Conservation (phyloP, 2,329 filamentous ascomycete genomes). For the Aspergillus awamori region DNA sequence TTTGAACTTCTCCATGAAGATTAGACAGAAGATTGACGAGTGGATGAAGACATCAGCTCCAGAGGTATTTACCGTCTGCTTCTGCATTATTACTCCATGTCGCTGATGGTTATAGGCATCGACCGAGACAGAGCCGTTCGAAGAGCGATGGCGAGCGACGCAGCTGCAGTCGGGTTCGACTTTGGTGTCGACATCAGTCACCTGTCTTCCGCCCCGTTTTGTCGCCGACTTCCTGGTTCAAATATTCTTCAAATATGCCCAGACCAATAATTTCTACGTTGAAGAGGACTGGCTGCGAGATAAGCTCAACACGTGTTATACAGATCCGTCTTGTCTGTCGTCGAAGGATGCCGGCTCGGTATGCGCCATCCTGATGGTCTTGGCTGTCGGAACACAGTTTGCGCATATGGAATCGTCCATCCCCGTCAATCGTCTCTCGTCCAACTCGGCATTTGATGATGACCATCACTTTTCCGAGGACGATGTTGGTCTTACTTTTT, state of each 20-base stretch:
- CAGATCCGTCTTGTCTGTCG: slow-evolving; percentile 36
- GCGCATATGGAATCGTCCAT: slow-evolving; percentile 46
- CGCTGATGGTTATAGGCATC: slow-evolving; percentile 32
- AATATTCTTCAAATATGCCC: slow-evolving; percentile 49
- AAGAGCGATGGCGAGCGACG: slow-evolving; percentile 47
- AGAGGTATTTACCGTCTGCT: slow-evolving; percentile 30
- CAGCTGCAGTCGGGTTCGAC: slow-evolving; percentile 46
- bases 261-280: slow-evolving; percentile 49
- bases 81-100: background rate
- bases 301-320: slow-evolving; percentile 44
- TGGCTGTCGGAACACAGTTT: slow-evolving; percentile 50
- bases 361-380: slow-evolving; percentile 47
- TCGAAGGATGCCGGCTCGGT: slow-evolving; percentile 45
- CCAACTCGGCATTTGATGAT: slow-evolving; percentile 29
- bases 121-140: slow-evolving; percentile 42
- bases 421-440: slow-evolving; percentile 36
- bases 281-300: slow-evolving; percentile 46
- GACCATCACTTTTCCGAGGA: slow-evolving; percentile 52
- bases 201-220: slow-evolving; percentile 47
- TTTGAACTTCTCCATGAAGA: slow-evolving; percentile 49
- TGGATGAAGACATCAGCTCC: slow-evolving; percentile 44
- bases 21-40: slow-evolving; percentile 47
- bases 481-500: slow-evolving; percentile 59
- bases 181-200: slow-evolving; percentile 40
- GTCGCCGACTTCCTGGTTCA: slow-evolving; percentile 48